Evolutionary conservation across 305 asterid genomes (phyloP).

Genomic region (Rubia peregrina): DNA sequence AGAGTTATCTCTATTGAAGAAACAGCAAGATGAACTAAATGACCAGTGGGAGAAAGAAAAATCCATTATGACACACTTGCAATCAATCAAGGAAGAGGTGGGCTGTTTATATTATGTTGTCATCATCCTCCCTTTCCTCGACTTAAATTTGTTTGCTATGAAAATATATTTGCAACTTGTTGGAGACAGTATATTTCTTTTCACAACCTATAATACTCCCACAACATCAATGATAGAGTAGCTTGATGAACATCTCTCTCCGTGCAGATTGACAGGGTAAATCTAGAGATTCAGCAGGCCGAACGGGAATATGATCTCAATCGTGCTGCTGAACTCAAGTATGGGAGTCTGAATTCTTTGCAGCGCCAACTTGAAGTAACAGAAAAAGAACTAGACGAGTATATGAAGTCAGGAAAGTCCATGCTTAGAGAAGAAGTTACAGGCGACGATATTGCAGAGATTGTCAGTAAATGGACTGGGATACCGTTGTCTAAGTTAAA

Average conservation of each 20-base stretch:
- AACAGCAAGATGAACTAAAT: constrained; percentile 60
- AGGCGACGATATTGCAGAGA: constrained; percentile 77
- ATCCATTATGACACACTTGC: constrained; percentile 63
- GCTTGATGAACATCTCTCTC: constrained; percentile 13
- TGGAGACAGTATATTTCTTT: too few species aligned
- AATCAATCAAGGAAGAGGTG: constrained; percentile 91
- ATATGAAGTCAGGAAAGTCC: constrained; percentile 82
- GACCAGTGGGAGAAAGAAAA: constrained; percentile 90
- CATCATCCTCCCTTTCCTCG: constrained; percentile 8
- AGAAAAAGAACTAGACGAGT: constrained; percentile 69
- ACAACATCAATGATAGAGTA: neutral
- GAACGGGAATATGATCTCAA: constrained; percentile 93
- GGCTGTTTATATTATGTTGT: constrained; percentile 12
- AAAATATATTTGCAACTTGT: too few species aligned
- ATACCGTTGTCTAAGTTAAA: constrained; percentile 82
- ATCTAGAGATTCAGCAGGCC: constrained; percentile 92
- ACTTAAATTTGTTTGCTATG: neutral
- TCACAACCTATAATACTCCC: neutral
- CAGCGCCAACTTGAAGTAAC: constrained; percentile 83
- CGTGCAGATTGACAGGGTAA: constrained; percentile 80
- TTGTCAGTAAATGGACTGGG: constrained; percentile 94
- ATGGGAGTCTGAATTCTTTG: constrained; percentile 77
- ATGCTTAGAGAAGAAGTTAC: constrained; percentile 93
- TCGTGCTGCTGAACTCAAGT: constrained; percentile 91
- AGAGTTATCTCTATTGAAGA: constrained; percentile 62